A percentile compares a stretch with the other conserved stretches of the same genome.
These are phyloP conservation scores for Breynia disticha DNA, from an alignment of 441 rosid genomes.

Conservation along the genomic window DNA sequence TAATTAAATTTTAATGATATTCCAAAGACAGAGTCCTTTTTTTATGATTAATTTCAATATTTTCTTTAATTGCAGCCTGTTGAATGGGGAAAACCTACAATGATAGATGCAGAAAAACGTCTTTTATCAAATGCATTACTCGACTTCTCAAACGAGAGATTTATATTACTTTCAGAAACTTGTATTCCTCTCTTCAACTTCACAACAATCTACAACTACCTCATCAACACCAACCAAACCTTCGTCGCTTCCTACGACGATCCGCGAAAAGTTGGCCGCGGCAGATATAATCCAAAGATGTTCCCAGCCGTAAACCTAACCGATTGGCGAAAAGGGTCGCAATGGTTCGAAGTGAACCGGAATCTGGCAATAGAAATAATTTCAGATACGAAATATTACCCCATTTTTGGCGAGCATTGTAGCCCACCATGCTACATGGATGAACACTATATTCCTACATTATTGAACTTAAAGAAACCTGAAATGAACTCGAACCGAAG, in stretches of 20 bases:
- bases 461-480: slow-evolving; percentile 43
- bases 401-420: slow-evolving; percentile 47
- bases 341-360: slow-evolving; percentile 72
- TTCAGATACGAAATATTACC: slow-evolving; percentile 46
- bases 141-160: slow-evolving; percentile 63
- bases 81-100: slow-evolving; percentile 75
- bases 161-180: slow-evolving; percentile 62
- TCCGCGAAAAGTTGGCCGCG: slow-evolving; percentile 66
- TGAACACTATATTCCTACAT: slow-evolving; percentile 78
- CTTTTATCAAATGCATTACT: slow-evolving; percentile 74
- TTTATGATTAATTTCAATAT: too few species aligned
- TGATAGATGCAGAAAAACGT: slow-evolving; percentile 79
- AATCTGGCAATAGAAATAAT: slow-evolving; percentile 49
- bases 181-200: slow-evolving; percentile 77
- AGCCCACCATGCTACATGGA: slow-evolving; percentile 72
- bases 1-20: too few species aligned
- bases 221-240: slow-evolving; percentile 41
- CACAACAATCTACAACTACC: slow-evolving; percentile 55
- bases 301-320: slow-evolving; percentile 48
- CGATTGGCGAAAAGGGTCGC: slow-evolving; percentile 87
- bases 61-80: slow-evolving; percentile 29
- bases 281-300: slow-evolving; percentile 66
- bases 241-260: slow-evolving; percentile 66
- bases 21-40: too few species aligned
- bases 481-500: slow-evolving; percentile 46